Base-by-base conservation (phyloP, 2,329 filamentous ascomycete species). In the Fusarium praegraminearum region DNA sequence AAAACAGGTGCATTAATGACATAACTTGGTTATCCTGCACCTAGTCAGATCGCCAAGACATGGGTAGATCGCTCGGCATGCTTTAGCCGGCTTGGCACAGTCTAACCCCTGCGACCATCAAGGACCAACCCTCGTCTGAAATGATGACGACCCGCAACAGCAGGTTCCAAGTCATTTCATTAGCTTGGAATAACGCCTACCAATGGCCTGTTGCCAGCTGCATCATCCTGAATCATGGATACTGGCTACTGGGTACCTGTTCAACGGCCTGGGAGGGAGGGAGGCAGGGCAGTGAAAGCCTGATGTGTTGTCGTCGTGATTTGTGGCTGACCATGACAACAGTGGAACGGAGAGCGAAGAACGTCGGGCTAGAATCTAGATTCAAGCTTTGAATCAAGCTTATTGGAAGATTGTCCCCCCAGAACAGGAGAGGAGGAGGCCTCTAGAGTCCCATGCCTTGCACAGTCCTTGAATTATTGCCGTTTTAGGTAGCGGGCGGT, bases 61-160 rank as follows among this genome's bases (percentile, higher is more conserved):
- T 28, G 38, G 43, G 64, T 38, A 69, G 72, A 74, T 74, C 72
- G 62, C 58, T 71, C 72, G 72, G 72, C 72, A 74, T 55, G 20
- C 58, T 50, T 62, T 60, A 59, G 65, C 72, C 72, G 72, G 53
- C 72, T 74, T 74, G 72, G 72, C 72, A 54, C 12, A 11, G 20
- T 6, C 32, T 50, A 38, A 66, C 36, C 62, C 63, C 49, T 66
- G 56, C 24, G 10, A 20, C 26, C 41, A 53, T 61, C 45, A 50
- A 20, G 35, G 57, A 62, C 40, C 46, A 56, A 38, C 38, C 52
- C 51, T 67, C 36, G 20, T 35, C 24, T 62, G 18, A 40, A 40
- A 46, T 49, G 33, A 58, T 45, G 51, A 64, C 51, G 61, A 64
- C 61, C 51, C 59, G 61, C 51, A 64, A 28, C 30, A 26, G 20